Base-by-base conservation (phyloP, 179 eudicot genomes). In the Pouteria campechiana region DNA sequence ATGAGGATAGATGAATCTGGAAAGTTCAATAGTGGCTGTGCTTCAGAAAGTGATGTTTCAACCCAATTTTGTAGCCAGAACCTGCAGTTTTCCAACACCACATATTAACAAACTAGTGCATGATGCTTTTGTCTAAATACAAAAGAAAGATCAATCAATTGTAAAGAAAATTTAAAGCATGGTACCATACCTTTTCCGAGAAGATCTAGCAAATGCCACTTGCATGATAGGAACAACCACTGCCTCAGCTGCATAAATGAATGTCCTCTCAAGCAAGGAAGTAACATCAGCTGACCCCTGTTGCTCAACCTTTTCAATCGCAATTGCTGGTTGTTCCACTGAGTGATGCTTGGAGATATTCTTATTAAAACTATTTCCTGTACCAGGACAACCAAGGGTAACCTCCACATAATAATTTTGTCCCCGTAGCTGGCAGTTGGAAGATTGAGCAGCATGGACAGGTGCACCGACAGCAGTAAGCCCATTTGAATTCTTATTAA, bases 31-130 rank as follows among this genome's bases (percentile, higher is more conserved):
- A n/a, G n/a, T n/a, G n/a, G n/a, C n/a, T n/a, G n/a, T n/a, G n/a
- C n/a, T n/a, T n/a, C 69, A 34, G 76, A 58, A 46, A 80, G 63
- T 12, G 98, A 79, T 44, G 79, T 74, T 27, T 94, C 96, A 53
- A 64, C 72, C 96, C 99, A 87, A 37, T 79, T 87, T 58, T 83
- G 96, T 35, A 92, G 85, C 99, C 96, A 92, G 61, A 77, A 77
- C 66, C 99, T 92, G 81, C 58, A 70, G 32, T 53, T 49, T 55
- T n/a, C 15, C 17, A 42, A 32, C 7, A 31, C 41, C 17, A 52
- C 16, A 46, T 33, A n/a, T 18, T 17, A 11, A 15, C 21, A 36
- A 7, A 42, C 28, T 45, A 48, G 37, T n/a, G 22, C 24, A 4
- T n/a, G 6, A 9, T 22, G 28, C n/a, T n/a, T n/a, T n/a, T n/a